These are phyloP conservation scores for Podaxis sp. DNA, from an alignment of 768 basidiomycete species.

Conservation along the genomic window DNA sequence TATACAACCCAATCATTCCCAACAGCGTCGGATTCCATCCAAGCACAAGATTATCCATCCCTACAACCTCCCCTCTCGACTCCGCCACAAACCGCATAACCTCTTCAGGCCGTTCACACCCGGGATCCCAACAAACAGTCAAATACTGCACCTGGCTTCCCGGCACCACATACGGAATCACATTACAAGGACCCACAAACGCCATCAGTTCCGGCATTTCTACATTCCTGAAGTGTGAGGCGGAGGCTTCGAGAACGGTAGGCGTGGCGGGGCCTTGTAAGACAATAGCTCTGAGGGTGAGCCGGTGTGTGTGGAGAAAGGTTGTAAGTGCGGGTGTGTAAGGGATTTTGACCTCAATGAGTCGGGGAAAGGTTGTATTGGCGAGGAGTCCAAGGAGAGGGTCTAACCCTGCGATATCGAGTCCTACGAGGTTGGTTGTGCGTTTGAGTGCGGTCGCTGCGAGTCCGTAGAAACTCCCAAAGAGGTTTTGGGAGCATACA, in stretches of 20 bases:
- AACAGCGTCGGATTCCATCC: conserved; percentile 18
- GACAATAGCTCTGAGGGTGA: conserved; percentile 10
- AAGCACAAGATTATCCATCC: conserved; percentile 19
- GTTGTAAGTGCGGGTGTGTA: conserved; percentile 10
- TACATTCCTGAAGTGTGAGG: background rate
- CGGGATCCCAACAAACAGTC: conserved; percentile 18
- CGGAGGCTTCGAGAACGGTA: background rate
- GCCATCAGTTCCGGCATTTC: conserved; percentile 14
- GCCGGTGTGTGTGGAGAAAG: conserved; percentile 15
- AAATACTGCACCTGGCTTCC: conserved; percentile 16
- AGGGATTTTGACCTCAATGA: conserved; percentile 17
- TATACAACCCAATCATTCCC: conserved; percentile 10
- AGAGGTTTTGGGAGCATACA: conserved; percentile 2
- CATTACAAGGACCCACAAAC: conserved; percentile 17
- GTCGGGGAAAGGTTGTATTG: conserved; percentile 6
- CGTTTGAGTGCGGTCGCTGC: conserved; percentile 12
- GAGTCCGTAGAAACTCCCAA: conserved; percentile 16
- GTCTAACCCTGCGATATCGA: conserved; percentile 16
- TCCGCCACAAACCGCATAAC: conserved; percentile 3
- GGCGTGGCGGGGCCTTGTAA: conserved; percentile 13
- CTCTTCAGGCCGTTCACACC: conserved; percentile 2
- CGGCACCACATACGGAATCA: conserved; percentile 17
- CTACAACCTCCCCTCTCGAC: conserved; percentile 9
- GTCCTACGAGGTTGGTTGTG: conserved; percentile 8
- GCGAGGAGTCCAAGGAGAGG: conserved; percentile 12